phyloP scores from a whole-genome alignment of 2,329 filamentous ascomycete genomes.

The Passalora sequoiae region DNA sequence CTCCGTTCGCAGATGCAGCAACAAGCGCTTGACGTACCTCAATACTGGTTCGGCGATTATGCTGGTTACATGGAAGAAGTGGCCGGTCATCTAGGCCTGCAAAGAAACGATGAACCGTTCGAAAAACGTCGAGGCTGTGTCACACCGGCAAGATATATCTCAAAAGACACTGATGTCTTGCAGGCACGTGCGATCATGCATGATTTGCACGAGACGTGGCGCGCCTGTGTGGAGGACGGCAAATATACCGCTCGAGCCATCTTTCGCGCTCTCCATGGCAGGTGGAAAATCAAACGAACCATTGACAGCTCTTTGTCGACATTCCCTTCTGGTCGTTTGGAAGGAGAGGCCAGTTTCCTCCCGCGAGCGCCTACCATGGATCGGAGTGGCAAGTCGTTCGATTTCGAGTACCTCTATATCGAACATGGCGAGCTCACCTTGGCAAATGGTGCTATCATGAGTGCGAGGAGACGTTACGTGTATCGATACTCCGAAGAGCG shows the following conservation, averaged over 20 bases:
- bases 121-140: constrained; percentile 47
- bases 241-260: constrained; percentile 27
- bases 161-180: constrained; percentile 28
- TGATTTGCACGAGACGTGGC: constrained; percentile 40
- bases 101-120: constrained; percentile 37
- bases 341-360: constrained; percentile 29
- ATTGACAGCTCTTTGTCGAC: constrained; percentile 25
- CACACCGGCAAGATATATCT: constrained; percentile 34
- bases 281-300: constrained; percentile 27
- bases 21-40: constrained; percentile 50
- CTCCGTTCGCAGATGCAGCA: constrained; percentile 44
- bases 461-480: constrained; percentile 61
- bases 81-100: constrained; percentile 53
- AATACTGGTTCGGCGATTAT: constrained; percentile 84
- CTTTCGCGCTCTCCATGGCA: constrained; percentile 32
- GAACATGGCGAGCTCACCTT: constrained; percentile 26
- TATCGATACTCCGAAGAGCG: constrained; percentile 62
- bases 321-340: constrained; percentile 27
- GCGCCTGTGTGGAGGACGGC: constrained; percentile 21
- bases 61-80: constrained; percentile 69
- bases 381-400: constrained; percentile 20
- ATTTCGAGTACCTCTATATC: constrained; percentile 32
- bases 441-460: constrained; percentile 41
- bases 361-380: constrained; percentile 27
- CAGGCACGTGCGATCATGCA: constrained; percentile 44